Evolutionary conservation across 2,329 filamentous ascomycete genomes (phyloP), one percentile per base, ranked within the genome.

Genomic region (Geoglossum cookeanum): DNA sequence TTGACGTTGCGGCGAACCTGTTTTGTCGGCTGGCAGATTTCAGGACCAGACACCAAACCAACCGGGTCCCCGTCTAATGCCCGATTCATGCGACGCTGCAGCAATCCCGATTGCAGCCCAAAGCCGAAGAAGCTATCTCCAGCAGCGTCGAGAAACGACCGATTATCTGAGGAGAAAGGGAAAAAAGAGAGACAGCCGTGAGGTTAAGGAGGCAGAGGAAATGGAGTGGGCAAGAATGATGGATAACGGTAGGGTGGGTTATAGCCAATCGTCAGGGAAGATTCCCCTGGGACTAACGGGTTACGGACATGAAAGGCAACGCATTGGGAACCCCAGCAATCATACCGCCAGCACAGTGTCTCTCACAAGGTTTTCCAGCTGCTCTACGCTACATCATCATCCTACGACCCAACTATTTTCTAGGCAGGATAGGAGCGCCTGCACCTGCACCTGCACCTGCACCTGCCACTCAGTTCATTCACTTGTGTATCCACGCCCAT

Each of bases 171-270:
- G 58, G 59, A 61, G 37, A 42, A 57, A 59, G 58, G 62, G n/a
- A 62, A 58, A 62, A 61, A 57, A 54, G 60, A 53, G 61, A 60
- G 60, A 60, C 58, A 61, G 60, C n/a, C n/a, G 60, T 63, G 65
- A 61, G 58, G 60, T 53, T 62, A 60, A 61, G 65, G 59, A 58
- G 61, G 55, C 65, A 65, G 64, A 64, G 64, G 63, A 59, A 58
- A 62, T 51, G 58, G 59, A 59, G 57, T 63, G 60, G 52, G 49
- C 59, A 60, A 17, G 49, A 53, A 17, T 22, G 27, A 22, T 37
- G 49, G 49, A 22, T 33, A 17, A 35, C 49, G 49, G 49, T 37
- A 22, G 49, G 15, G 5, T 1, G 30, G 6, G 6, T 15, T 30
- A 22, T 9, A 53, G 49, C 49, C 49, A 47, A 49, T 56, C 53